These are phyloP conservation scores for Umbilicus rupestris DNA, from an alignment of 164 flowering plant genomes.

Conservation along the genomic window DNA sequence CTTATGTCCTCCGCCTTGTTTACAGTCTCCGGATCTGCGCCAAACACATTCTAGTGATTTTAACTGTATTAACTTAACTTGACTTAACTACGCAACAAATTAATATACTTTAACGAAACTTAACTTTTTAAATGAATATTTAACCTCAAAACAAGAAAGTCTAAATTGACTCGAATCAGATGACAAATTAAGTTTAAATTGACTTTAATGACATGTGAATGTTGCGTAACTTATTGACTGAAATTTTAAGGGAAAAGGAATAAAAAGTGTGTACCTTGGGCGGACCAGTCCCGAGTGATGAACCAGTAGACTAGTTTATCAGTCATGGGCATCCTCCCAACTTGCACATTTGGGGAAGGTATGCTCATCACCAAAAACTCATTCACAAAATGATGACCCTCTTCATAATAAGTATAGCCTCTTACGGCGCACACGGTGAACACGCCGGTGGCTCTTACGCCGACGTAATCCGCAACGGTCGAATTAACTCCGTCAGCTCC, in stretches of 20 bases:
- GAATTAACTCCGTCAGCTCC: constrained; percentile 59
- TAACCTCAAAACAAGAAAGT: no score
- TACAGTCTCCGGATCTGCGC: constrained; percentile 18
- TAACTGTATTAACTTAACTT: no score
- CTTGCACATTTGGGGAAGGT: neutral
- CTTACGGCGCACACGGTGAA: constrained; percentile 19
- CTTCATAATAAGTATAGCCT: constrained; percentile 31
- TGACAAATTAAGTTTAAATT: no score
- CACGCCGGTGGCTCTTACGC: constrained; percentile 20
- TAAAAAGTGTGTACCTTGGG: constrained; percentile 24
- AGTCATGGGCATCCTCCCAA: constrained; percentile 32
- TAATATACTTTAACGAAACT: no score
- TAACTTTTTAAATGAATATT: no score
- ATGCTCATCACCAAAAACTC: constrained; percentile 16
- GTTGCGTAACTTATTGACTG: no score
- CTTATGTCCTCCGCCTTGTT: constrained; percentile 14
- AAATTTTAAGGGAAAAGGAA: neutral
- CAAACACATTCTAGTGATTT: no score
- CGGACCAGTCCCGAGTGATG: constrained; percentile 12
- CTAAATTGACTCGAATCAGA: no score
- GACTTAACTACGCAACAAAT: no score
- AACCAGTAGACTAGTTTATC: constrained; percentile 39
- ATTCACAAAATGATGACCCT: constrained; percentile 29
- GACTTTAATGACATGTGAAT: no score
- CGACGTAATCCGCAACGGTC: constrained; percentile 26